Evolutionary conservation across 1,139 yeast genomes (phyloP).

Genomic region (Yamadazyma sp.): DNA sequence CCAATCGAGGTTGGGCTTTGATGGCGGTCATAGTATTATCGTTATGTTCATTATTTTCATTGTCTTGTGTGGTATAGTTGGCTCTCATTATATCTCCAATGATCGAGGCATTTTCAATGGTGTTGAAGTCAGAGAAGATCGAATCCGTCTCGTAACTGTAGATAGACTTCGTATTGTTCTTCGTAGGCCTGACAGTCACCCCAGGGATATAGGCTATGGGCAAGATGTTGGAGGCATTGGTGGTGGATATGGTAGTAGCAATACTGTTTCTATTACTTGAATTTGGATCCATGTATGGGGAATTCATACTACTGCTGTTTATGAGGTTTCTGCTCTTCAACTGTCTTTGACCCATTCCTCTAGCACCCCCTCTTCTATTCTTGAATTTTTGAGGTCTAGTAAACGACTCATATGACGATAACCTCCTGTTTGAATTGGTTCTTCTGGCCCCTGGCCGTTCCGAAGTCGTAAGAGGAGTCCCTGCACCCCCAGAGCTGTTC

Average conservation of each 20-base stretch:
- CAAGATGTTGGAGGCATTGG: conserved; percentile 78
- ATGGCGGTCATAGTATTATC: conserved; percentile 61
- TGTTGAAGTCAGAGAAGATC: conserved; percentile 50
- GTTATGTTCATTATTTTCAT: conserved; percentile 3
- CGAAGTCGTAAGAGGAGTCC: neutral
- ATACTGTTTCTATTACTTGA: conserved; percentile 40
- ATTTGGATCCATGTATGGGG: conserved; percentile 26
- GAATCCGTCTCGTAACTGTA: conserved; percentile 53
- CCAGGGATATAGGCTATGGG: conserved; percentile 97
- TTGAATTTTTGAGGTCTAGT: conserved; percentile 33
- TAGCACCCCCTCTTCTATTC: conserved; percentile 14
- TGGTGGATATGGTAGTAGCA: conserved; percentile 64
- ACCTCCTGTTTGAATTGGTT: conserved; percentile 23
- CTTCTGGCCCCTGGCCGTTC: conserved; percentile 12
- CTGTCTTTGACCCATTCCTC: conserved; percentile 15
- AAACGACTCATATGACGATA: conserved; percentile 48
- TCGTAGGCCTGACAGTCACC: conserved; percentile 65
- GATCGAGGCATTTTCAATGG: conserved; percentile 55
- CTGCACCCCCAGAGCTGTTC: conserved; percentile 3
- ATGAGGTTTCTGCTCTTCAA: conserved; percentile 13
- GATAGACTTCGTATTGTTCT: conserved; percentile 46
- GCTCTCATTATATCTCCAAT: conserved; percentile 48
- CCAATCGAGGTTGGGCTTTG: conserved; percentile 66
- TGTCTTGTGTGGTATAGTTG: conserved; percentile 16
- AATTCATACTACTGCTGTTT: conserved; percentile 7